These are phyloP conservation scores for Diaporthe ilicicola DNA, from an alignment of 2,329 filamentous ascomycete genomes.

Conservation along the genomic window DNA sequence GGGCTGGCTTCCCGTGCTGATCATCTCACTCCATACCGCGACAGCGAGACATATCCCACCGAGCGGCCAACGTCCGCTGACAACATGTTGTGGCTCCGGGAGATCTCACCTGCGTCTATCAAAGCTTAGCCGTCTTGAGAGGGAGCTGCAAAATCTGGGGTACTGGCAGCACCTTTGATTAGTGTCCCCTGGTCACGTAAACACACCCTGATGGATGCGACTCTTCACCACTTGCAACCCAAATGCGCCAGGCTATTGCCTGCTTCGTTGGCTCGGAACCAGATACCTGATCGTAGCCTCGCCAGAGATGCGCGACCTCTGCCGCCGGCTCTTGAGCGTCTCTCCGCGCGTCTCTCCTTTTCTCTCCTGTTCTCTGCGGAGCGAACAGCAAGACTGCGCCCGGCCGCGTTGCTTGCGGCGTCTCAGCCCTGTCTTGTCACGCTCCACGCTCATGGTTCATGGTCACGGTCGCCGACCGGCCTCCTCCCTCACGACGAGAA, in stretches of 20 bases:
- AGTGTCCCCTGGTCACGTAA: constrained; percentile 13
- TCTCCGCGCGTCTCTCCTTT: background rate
- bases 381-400: constrained; percentile 11
- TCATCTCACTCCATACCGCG: constrained; percentile 13
- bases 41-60: background rate
- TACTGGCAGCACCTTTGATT: constrained; percentile 1
- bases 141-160: constrained; percentile 17
- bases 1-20: constrained; percentile 15
- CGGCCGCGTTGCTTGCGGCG: constrained; percentile 10
- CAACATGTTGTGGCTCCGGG: constrained; percentile 10
- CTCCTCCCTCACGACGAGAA: constrained; percentile 13
- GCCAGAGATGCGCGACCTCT: background rate
- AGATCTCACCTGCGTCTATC: constrained; percentile 23
- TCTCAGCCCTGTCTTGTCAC: constrained; percentile 20
- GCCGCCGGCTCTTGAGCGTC: constrained; percentile 6
- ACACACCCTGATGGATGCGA: constrained; percentile 10
- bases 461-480: constrained; percentile 5
- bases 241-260: background rate
- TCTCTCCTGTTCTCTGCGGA: background rate
- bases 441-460: constrained; percentile 11
- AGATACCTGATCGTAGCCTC: constrained; percentile 10
- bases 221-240: background rate
- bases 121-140: constrained; percentile 22
- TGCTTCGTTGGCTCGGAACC: constrained; percentile 8
- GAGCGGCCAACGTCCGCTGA: constrained; percentile 8